Base-by-base conservation (phyloP, 169 alveolate species). In the Toxoplasma gondii region DNA sequence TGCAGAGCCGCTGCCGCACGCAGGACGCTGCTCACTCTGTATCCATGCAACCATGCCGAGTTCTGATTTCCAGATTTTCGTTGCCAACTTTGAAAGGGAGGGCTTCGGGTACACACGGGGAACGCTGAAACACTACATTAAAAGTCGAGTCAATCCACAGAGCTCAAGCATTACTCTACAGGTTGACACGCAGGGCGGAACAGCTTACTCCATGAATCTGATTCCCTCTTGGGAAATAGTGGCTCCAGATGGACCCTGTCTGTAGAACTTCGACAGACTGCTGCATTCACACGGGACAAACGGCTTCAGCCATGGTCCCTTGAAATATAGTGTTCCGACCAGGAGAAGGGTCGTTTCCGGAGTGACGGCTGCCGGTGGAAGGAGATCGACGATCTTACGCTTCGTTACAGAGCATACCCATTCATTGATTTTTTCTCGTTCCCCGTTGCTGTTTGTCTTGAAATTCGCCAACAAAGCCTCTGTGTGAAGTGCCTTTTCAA, bases 201-300 rank as follows among this genome's bases (percentile, higher is more conserved):
- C 10, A 27, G 45, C 86, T 31, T 38, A 78, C 86, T 78, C 86
- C 86, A 78, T 78, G 86, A 36, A 78, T 78, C 24, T 78, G 86
- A 78, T 78, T n/a, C 45, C 45, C 44, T 78, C 86, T 19, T 78
- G 86, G 86, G n/a, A 78, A 36, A 78, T n/a, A 78, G 86, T 78
- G 49, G 86, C 86, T n/a, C 86, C 86, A n/a, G 86, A 78, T 10
- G 86, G 49, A n/a, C n/a, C 86, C 45, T 78, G 86, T 78, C 86
- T 78, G 45, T 78, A 78, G 43, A 78, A 78, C 86, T 78, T 78
- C n/a, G 49, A 36, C 45, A 45, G 86, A 2, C 86, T 45, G 29
- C n/a, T 16, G 5, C 45, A 4, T 31, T n/a, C 45, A 45, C 86
- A 78, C 39, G 86, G 86, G 22, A n/a, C 19, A n/a, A 78, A 78